Base-by-base conservation (phyloP, 1,284 basidiomycete genomes). In the Uromyces viciae-fabae region DNA sequence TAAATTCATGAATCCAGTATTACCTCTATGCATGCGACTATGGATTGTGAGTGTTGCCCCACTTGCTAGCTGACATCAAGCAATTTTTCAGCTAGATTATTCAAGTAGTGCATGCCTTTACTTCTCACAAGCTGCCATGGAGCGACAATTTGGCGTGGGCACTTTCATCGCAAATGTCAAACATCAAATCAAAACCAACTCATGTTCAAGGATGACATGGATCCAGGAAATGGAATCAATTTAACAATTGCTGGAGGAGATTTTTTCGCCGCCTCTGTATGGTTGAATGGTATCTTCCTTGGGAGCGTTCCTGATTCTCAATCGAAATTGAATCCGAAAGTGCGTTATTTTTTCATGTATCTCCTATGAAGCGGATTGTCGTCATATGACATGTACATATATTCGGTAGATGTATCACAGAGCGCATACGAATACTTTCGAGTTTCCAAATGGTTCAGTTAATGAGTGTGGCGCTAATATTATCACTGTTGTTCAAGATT, bases 81-180 rank as follows among this genome's bases (percentile, higher is more conserved):
- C n/a, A n/a, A n/a, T 88, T 69, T 69, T 9, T 46, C 31, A 2
- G 38, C n/a, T 38, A 19, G 4, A 25, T 11, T 58, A n/a, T 25
- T 22, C 28, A 25, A 49, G 11, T 49, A 22, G 36, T 38, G 46
- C 25, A 14, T 54, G 56, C 40, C 82, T 33, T 68, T 56, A 38
- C 19, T 54, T 43, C 28, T 42, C 82, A 88, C 88, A 11, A 88
- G 89, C 83, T 89, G 88, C 80, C 88, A 88, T 7, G 88, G 88
- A 92, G 92, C 85, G 92, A 90, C 93, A 33, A 86, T 94, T 14
- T 94, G 92, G 92, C 89, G 92, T 66, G 93, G 93, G 0, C 91
- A 92, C 85, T 94, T 94, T 85, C 88, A 86, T 19, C 89, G 89
- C 56, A 68, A 54, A 46, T 68, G 75, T 22, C n/a, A 54, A 40